Evolutionary conservation across 2,329 filamentous ascomycete genomes (phyloP), one percentile per base, ranked within the genome.

Genomic region (Neofusicoccum cordaticola): DNA sequence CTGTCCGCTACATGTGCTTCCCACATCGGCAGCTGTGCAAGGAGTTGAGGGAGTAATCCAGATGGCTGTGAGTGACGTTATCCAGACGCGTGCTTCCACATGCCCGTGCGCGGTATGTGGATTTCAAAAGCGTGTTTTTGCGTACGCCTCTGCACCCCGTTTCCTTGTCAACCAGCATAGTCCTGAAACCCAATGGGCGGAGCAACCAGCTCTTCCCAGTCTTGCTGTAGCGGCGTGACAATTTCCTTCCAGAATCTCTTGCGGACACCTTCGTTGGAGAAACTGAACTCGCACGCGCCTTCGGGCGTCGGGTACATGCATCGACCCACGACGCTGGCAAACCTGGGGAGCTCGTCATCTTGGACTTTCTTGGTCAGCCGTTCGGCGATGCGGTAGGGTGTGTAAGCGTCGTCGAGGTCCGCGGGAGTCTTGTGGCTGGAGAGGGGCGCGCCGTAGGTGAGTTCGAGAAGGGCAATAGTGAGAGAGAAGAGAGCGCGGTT

Each of bases 381-480:
- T 2, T 12, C 39, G 1, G 66, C 67, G n/a, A 67, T 61, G n/a
- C 34, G 48, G 15, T 56, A 34, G 15, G 65, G 65, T 0, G 66
- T 68, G 44, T 58, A 61, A 19, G 13, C 52, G 35, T 66, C 57
- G 27, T 63, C 42, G 1, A 67, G 63, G 34, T 69, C 67, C 12
- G 66, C 64, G 8, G 62, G 15, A 12, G 19, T 47, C n/a, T 51
- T 48, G 37, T 66, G 50, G 5, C 22, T 39, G 1, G 53, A 48
- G 4, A 67, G 37, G 4, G 65, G 60, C 13, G 22, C 9, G 22
- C 67, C 61, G 48, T 68, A 64, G 5, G 65, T 37, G 11, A 69
- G 57, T 42, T 69, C 68, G 13, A 69, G 52, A 5, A 69, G 61
- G n/a, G 68, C 67, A 15, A 67, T 34, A 15, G 66, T 65, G 31